Base-by-base conservation (phyloP, 805 yeast species). In the Wickerhamiella domercqiae region DNA sequence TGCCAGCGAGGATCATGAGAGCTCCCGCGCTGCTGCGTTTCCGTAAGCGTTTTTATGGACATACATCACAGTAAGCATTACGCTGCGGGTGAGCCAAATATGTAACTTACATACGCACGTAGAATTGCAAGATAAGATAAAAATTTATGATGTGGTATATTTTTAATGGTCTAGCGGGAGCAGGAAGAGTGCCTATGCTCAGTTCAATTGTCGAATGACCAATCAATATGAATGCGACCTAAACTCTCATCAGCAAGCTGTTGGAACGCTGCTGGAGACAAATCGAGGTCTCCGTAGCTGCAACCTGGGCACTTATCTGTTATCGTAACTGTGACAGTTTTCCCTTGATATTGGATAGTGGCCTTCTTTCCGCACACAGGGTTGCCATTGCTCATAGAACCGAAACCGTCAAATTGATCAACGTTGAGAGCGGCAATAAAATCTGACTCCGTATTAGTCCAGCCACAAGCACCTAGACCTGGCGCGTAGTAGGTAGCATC, bases 291-390 rank as follows among this genome's bases (percentile, higher is more conserved):
- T 40, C 68, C 53, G 36, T 55, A 50, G 19, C 53, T 44, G 50
- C 79, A 74, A 18, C 70, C 75, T 38, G 60, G 68, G 57, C 79
- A 74, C 44, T 66, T 57, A 55, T 73, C 79, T 29, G 63, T 68
- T 35, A 73, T 73, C 17, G 67, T 66, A 35, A 73, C 79, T 32
- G 60, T 63, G 40, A 71, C 76, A 13, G 71, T 56, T 50, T 67
- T 67, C 35, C 68, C 73, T 40, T 56, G 55, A 48, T 64, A 66
- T 48, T 47, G 48, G 26, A 70, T 70, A 34, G 54, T 57, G 48
- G 71, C 68, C 48, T 62, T 53, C 54, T 62, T 65, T 37, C 76
- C 77, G 54, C 78, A 72, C 49, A 62, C 59, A 17, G 61, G 59
- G 55, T 59, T 60, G 39, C 65, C 61, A 46, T 69, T 60, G 54